These are phyloP conservation scores for Nissolia schottii DNA, from an alignment of 306 rosid genomes.

Conservation along the genomic window DNA sequence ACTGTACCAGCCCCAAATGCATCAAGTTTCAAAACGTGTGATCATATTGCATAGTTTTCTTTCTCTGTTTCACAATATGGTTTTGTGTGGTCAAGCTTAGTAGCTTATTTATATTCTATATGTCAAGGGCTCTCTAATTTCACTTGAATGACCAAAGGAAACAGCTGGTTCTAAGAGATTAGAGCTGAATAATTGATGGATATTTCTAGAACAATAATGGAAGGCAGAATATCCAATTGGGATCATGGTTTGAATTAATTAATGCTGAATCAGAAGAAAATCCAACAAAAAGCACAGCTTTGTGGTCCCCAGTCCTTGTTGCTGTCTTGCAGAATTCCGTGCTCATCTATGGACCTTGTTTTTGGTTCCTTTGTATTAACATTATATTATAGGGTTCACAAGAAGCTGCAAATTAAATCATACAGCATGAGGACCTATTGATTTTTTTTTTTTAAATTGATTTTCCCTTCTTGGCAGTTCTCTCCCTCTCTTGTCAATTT, in stretches of 20 bases:
- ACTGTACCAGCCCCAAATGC: too few relatives aligned
- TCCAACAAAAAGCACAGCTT: constrained; percentile 22
- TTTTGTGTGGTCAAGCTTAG: too few relatives aligned
- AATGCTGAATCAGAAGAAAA: constrained; percentile 22
- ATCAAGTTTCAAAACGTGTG: too few relatives aligned
- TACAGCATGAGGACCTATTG: background rate
- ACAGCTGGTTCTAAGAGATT: background rate
- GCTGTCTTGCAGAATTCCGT: background rate
- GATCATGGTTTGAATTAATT: constrained; percentile 17
- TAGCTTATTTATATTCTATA: background rate
- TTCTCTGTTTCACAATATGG: too few relatives aligned
- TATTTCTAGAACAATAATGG: constrained; percentile 11
- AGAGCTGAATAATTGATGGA: constrained; percentile 25
- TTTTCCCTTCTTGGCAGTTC: background rate
- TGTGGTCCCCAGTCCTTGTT: constrained; percentile 30
- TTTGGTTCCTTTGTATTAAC: constrained; percentile 11
- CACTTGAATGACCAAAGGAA: too few relatives aligned
- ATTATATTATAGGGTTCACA: background rate
- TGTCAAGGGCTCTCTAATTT: too few relatives aligned
- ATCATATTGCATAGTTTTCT: too few relatives aligned
- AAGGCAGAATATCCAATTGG: constrained; percentile 42
- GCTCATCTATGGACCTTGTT: background rate
- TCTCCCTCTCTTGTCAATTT: background rate
- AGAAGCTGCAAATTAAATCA: background rate
- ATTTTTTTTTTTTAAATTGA: too few relatives aligned